Evolutionary conservation across 345 rosid species (phyloP).

Genomic region (Camelina neglecta): DNA sequence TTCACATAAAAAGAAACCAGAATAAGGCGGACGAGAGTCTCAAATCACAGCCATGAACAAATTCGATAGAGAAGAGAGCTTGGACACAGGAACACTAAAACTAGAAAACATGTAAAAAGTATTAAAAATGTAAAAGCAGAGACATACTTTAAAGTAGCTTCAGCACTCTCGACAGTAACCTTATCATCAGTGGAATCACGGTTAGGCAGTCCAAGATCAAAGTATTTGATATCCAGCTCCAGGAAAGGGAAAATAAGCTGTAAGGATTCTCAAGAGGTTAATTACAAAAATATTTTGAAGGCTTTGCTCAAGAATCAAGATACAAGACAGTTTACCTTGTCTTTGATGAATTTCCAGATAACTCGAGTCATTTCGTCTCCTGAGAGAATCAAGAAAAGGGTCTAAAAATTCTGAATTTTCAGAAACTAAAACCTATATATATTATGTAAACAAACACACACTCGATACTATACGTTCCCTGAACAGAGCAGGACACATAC

Average conservation of each 20-base stretch:
- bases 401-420: background rate
- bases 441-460: background rate
- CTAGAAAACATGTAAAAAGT: background rate
- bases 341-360: constrained; percentile 67
- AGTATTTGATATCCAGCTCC: constrained; percentile 70
- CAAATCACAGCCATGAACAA: constrained; percentile 7
- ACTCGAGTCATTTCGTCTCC: constrained; percentile 82
- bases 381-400: constrained; percentile 24
- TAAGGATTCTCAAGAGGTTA: background rate
- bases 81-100: background rate
- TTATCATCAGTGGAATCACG: constrained; percentile 66
- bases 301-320: background rate
- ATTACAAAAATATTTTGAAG: background rate
- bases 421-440: background rate
- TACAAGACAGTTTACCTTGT: constrained; percentile 47
- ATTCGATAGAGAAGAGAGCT: background rate
- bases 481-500: background rate
- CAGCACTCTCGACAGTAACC: constrained; percentile 63
- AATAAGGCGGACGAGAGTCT: background rate
- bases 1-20: constrained; percentile 1
- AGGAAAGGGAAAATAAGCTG: constrained; percentile 71
- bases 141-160: constrained; percentile 65
- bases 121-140: background rate
- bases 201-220: constrained; percentile 70
- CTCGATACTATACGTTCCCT: background rate